Evolutionary conservation across 2,329 filamentous ascomycete species (phyloP).

Genomic region (Botrytis squamosa): DNA sequence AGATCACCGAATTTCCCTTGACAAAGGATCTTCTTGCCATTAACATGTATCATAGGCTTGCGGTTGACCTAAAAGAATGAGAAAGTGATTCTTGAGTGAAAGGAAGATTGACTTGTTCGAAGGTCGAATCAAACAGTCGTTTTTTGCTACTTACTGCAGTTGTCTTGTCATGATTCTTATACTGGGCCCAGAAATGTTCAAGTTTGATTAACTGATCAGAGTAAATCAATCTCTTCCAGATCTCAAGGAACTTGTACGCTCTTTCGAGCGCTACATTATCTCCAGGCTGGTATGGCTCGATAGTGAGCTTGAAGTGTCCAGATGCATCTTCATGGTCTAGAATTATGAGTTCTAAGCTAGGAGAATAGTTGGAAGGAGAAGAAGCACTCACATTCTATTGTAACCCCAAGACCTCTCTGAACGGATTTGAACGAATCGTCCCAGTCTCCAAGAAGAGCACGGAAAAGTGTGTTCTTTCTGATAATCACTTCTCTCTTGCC

Average conservation of each 20-base stretch:
- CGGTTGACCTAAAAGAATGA: background rate
- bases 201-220: slow-evolving; percentile 11
- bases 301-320: background rate
- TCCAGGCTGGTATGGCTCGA: slow-evolving; percentile 9
- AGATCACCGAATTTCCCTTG: slow-evolving; percentile 2
- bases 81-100: background rate
- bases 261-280: background rate
- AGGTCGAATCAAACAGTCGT: background rate
- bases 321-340: slow-evolving; percentile 1
- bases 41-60: background rate
- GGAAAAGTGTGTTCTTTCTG: background rate
- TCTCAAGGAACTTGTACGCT: background rate
- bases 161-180: background rate
- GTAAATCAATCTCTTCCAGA: slow-evolving; percentile 14
- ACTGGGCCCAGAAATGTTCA: slow-evolving; percentile 11
- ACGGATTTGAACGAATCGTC: background rate
- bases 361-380: background rate
- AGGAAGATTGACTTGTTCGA: background rate
- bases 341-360: background rate
- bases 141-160: background rate
- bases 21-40: slow-evolving; percentile 11
- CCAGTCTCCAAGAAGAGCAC: slow-evolving; percentile 8
- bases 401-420: slow-evolving; percentile 11
- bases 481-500: slow-evolving; percentile 6
- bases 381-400: background rate